Percentiles rank a stretch among this genome's conserved stretches.
phyloP scores from a whole-genome alignment of 2,329 filamentous ascomycete species.

The Gyromitra esculenta region DNA sequence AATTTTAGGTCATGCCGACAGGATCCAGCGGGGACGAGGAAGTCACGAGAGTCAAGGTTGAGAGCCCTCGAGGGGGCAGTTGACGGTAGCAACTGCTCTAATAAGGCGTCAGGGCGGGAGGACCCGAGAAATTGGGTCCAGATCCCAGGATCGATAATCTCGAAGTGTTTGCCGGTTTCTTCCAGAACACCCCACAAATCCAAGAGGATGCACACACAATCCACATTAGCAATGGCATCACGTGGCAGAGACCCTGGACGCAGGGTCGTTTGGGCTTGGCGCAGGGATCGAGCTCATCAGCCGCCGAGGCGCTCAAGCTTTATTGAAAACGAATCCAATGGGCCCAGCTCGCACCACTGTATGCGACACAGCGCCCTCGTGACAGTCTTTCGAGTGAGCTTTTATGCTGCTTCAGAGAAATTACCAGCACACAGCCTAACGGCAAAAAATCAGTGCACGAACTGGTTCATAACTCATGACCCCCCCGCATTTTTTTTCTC shows the following conservation, averaged over 20 bases:
- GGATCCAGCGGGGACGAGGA: neutral
- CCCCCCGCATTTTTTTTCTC: conserved; percentile 13
- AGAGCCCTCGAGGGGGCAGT: neutral
- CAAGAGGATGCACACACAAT: conserved; percentile 22
- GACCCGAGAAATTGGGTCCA: conserved; percentile 28
- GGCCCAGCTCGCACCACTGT: conserved; percentile 5
- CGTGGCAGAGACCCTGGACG: conserved; percentile 12
- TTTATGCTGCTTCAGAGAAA: conserved; percentile 21
- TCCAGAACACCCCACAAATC: conserved; percentile 20
- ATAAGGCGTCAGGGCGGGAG: conserved; percentile 7
- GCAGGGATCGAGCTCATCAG: neutral
- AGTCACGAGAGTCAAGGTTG: conserved; percentile 10
- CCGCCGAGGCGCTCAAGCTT: conserved; percentile 27
- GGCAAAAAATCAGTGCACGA: conserved; percentile 3
- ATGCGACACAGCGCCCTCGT: conserved; percentile 28
- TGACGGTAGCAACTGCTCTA: conserved; percentile 29
- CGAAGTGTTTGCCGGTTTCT: neutral
- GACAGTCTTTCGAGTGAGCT: conserved; percentile 24
- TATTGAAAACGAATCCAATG: conserved; percentile 3
- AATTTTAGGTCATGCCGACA: neutral
- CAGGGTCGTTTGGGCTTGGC: neutral
- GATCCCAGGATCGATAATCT: conserved; percentile 28
- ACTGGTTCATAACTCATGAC: conserved; percentile 29
- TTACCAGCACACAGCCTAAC: conserved; percentile 16
- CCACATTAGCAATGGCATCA: conserved; percentile 14